Conservation (phyloP, 768 basidiomycete genomes). For the Termitomyces sp. region DNA sequence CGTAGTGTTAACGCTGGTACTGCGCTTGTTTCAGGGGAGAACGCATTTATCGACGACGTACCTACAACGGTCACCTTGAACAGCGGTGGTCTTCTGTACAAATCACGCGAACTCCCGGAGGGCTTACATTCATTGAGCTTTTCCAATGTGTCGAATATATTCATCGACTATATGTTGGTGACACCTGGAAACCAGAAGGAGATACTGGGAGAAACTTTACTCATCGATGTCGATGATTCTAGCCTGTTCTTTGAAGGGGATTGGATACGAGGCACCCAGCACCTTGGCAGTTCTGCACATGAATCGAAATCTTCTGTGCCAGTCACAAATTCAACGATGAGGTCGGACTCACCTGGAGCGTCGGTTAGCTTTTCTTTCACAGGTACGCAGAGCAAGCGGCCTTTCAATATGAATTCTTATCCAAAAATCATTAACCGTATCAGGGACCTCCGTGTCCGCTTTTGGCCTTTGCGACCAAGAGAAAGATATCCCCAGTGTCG, state of each 20-base stretch:
- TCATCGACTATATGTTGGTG: constrained; percentile 2
- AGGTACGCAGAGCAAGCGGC: background rate
- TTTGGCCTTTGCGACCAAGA: background rate
- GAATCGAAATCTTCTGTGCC: background rate
- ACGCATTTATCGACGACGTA: background rate
- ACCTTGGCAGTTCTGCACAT: background rate
- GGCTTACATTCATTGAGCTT: background rate
- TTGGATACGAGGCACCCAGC: background rate
- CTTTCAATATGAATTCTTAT: background rate
- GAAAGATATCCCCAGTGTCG: background rate
- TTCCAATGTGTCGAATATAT: background rate
- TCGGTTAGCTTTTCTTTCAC: constrained; percentile 4
- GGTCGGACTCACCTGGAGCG: background rate
- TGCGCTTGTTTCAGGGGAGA: background rate
- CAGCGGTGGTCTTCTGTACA: background rate
- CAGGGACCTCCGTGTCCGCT: background rate
- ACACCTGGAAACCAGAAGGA: background rate
- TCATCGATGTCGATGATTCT: background rate
- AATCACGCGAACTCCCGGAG: background rate
- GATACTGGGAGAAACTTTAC: constrained; percentile 2
- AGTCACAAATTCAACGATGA: background rate
- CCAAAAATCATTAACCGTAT: background rate
- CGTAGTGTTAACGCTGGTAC: background rate
- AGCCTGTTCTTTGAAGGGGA: background rate
- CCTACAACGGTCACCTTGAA: background rate